These are phyloP conservation scores for Daldinia grandis DNA, from an alignment of 495 filamentous ascomycete species.

Conservation along the genomic window DNA sequence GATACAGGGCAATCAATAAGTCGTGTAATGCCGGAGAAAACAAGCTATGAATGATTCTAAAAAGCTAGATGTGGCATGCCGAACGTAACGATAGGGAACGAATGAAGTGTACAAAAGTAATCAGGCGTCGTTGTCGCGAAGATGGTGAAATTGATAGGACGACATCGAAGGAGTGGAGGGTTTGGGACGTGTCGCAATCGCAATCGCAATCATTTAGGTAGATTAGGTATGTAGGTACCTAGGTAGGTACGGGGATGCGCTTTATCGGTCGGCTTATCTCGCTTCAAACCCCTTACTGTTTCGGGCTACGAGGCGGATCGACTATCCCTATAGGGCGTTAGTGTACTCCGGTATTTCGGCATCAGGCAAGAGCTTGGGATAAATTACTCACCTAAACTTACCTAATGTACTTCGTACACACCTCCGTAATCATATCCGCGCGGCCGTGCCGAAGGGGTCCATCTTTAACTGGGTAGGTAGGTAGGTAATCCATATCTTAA, in stretches of 20 bases:
- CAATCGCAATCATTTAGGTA: slow-evolving; percentile 10
- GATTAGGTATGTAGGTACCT: not conserved
- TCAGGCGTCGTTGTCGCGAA: slow-evolving; percentile 16
- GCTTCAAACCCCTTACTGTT: slow-evolving; percentile 17
- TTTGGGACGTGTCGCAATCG: not conserved
- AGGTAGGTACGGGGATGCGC: no score
- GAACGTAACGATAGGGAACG: slow-evolving; percentile 26
- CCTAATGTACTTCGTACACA: no score
- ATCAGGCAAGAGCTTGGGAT: not conserved
- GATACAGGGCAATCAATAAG: slow-evolving; percentile 17
- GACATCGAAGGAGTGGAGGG: slow-evolving; percentile 7
- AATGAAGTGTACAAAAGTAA: slow-evolving; percentile 28
- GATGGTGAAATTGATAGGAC: slow-evolving; percentile 10
- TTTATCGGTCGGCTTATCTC: slow-evolving; percentile 30
- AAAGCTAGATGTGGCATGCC: slow-evolving; percentile 20
- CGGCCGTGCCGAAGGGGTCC: not conserved
- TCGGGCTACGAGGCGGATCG: slow-evolving; percentile 18
- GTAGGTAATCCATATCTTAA: not conserved
- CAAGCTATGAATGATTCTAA: slow-evolving; percentile 1
- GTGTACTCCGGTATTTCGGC: slow-evolving; percentile 27
- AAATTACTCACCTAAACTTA: no score
- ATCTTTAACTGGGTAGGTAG: no score
- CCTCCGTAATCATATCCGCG: slow-evolving; percentile 4
- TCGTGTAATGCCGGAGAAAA: slow-evolving; percentile 10
- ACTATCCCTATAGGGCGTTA: slow-evolving; percentile 23